Evolutionary conservation across 306 rosid species (phyloP), one percentile per base, ranked within the genome.

Genomic region (Vigna radiata): DNA sequence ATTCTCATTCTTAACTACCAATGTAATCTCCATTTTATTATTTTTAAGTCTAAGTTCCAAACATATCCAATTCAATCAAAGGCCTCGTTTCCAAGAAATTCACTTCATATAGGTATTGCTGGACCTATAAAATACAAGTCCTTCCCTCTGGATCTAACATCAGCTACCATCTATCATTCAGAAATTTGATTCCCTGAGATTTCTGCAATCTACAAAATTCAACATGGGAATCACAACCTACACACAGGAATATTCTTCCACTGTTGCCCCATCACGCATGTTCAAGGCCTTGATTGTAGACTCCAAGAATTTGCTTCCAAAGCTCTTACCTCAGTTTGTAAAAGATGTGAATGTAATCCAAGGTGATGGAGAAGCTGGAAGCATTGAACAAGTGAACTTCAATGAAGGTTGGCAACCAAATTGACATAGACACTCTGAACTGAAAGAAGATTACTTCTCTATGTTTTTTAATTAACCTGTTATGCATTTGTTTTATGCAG

Each of bases 321-420:
- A 83, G 80, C 92, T 91, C 70, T 73, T 91, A 72, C 96, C 96
- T 16, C 89, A 88, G 25, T 83, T 88, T 77, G 68, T 91, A n/a
- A 79, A 89, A 76, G 89, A 86, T 11, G 85, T 86, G 19, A 82
- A 50, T 6, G 41, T 87, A n/a, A 82, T 84, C 68, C 88, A 88
- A 73, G 92, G 92, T 47, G 82, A 91, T 68, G 97, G 94, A 15
- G 94, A 82, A 78, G 85, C 91, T 66, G 92, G 92, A 70, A 89
- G 81, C 79, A 91, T 91, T 77, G 92, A 88, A 79, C 97, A 89
- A 80, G 82, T 91, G 76, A 89, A 86, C 83, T 91, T 91, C 68
- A 81, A 85, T 21, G 78, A 86, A 86, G 91, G 94, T 89, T 61
- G 61, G 79, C 12, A 52, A 75, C 17, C 56, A 74, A 64, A 56